Base-by-base conservation (phyloP, 208 protist species). In the Leishmania amazonensis region DNA sequence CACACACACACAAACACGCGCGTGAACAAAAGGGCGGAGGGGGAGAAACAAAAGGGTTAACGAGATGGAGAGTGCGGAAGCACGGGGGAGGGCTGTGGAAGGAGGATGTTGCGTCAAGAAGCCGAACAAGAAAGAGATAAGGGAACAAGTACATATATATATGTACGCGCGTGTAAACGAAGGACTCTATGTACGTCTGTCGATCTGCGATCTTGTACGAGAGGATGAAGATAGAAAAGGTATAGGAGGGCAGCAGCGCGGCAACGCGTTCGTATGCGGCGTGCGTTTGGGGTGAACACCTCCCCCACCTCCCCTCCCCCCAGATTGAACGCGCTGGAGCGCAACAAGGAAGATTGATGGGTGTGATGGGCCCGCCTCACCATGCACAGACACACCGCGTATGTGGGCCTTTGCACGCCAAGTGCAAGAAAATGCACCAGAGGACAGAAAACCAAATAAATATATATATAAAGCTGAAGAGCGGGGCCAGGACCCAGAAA, bases 121-220 rank as follows among this genome's bases (percentile, higher is more conserved):
- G 40, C 24, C 68, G 47, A 49, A 35, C 42, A 15, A 72, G 77
- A 6, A 15, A 58, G 38, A 28, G 31, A 28, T 21, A 3, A 15
- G 24, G 1, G 15, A 62, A 11, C 57, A n/a, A 17, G 60, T 54
- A 49, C 13, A 49, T 49, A 49, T 49, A 80, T 45, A 80, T 80
- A 80, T 62, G 72, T 74, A 79, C 57, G 70, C 53, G 40, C 49
- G 51, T 54, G 57, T 24, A 31, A 62, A 62, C 31, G 17, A 68
- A 68, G 62, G 31, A 3, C 31, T 40, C 28, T 40, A 7, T 68
- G 2, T 40, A 9, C 28, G 62, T 68, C 62, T 68, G 28, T 54
- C 0, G 15, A 31, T 62, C 9, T 11, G 8, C 11, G 31, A 17
- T 31, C 31, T 5, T 68, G 31, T 40, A 13, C 62, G 31, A 68